Conservation (phyloP, 192 early-diverging fungal species). For the Coemansia sp. region DNA sequence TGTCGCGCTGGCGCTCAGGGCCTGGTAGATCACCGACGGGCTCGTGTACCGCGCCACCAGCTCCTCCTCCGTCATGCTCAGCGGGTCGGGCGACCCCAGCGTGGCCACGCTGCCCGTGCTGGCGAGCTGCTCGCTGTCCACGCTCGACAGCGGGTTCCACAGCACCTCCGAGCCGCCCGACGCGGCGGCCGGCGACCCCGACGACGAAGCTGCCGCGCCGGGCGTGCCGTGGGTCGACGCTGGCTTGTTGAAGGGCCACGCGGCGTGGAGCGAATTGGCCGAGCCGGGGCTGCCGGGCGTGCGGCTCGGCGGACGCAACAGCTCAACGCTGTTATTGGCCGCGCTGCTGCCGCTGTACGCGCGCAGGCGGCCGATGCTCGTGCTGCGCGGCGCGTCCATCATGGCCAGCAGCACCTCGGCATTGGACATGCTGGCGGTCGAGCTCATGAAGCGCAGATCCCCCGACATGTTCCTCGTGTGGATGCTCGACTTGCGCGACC, state of each 20-base stretch:
- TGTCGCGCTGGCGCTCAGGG: constrained; percentile 13
- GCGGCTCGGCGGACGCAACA: constrained; percentile 2
- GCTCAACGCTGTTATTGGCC: neutral
- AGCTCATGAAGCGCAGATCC: constrained; percentile 34
- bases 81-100: constrained; percentile 1
- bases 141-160: neutral
- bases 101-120: neutral
- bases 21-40: constrained; percentile 43
- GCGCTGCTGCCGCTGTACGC: constrained; percentile 11
- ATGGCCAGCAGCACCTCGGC: constrained; percentile 33
- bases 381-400: constrained; percentile 9
- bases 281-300: constrained; percentile 38
- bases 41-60: constrained; percentile 37
- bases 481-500: constrained; percentile 39
- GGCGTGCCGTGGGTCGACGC: neutral
- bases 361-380: constrained; percentile 3
- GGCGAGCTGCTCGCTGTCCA: neutral
- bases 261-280: constrained; percentile 19
- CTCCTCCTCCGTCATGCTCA: constrained; percentile 24
- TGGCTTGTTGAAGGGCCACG: constrained; percentile 51
- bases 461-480: constrained; percentile 30
- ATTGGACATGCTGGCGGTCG: constrained; percentile 9
- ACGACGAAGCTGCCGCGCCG: constrained; percentile 3
- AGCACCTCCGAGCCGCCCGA: neutral
- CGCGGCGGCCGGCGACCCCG: neutral